Base-by-base conservation (phyloP, 331 rosid genomes). In the Rhamnella rubrinervis region DNA sequence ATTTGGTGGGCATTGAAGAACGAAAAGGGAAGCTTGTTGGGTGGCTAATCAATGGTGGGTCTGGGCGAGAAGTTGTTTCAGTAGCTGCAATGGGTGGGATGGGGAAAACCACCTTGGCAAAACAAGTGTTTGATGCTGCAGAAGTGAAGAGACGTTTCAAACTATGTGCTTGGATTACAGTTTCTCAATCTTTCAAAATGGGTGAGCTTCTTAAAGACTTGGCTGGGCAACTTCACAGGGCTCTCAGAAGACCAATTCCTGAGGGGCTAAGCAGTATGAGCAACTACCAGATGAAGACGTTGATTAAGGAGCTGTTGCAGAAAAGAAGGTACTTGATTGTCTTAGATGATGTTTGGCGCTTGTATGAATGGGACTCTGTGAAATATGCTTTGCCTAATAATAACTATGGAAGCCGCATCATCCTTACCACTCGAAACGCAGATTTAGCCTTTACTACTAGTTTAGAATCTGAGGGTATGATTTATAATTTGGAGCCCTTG, bases 31-130 rank as follows among this genome's bases (percentile, higher is more conserved):
- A 63, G 53, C 71, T 76, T 39, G 61, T 57, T 21, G 28, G 58
- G 65, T 70, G 75, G 71, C 71, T 76, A 9, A 35, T 69, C 39
- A 66, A 51, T 4, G 62, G 67, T 7, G 61, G 73, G 23, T 52
- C 73, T 21, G 73, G 61, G 31, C 55, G 78, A 0, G 62, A 65
- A 25, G 81, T 59, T 9, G 59, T 65, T 19, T 72, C 81, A 5
- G 65, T 65, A 64, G 46, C 17, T 2, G 81, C 64, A 20, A 77
- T 77, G 81, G 77, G 81, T 26, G 77, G 81, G 1, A 21, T 67
- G 71, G 82, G 78, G 12, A 78, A 73, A 21, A 53, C 82, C 59
- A 78, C 82, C 53, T 49, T 78, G 47, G 78, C 64, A 14, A 78
- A 50, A 59, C 74, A 55, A 67, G 67, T 78, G 35, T 72, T 60